Evolutionary conservation across 2,329 filamentous ascomycete genomes (phyloP), one percentile per base, ranked within the genome.

Genomic region (Berkeleyomyces rouxiae): DNA sequence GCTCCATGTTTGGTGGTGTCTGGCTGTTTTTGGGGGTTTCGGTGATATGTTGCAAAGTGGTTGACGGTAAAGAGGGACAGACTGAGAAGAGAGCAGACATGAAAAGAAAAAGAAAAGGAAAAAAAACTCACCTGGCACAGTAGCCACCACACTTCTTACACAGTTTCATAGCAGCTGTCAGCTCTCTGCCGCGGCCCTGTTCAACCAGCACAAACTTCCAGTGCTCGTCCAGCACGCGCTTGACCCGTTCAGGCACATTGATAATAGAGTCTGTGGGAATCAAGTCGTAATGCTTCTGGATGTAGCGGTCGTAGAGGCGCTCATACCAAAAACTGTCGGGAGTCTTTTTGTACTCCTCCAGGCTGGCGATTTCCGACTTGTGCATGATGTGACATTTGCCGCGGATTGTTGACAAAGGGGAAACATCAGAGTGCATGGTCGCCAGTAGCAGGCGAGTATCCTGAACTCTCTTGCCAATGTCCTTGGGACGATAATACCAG

Each of bases 371-470:
- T 72, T 97, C 90, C 66, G 85, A 87, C 68, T 88, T 85, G 77
- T 99, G 93, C 72, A 82, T 81, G 72, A 99, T 93, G 67, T 86
- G 83, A 74, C 92, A 97, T 76, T 95, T 96, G 68, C 93, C 93
- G 70, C 93, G 89, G 68, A 99, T 78, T 55, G 93, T 90, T 59
- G 90, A 90, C 69, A 99, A 79, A 64, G 93, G 93, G 72, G 90
- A 95, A 66, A 90, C 87, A 76, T 99, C 93, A 36, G 93, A 97
- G 74, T 99, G 93, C 93, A 99, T 99, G 39, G 93, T 96, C 66
- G 90, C 92, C 74, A 92, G 96, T 61, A 99, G 84, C 69, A 92
- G 79, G 66, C 93, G 87, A 65, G 88, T 92, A 77, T 99, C 93
- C 72, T 88, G 86, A 68, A 88, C 86, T 75, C 91, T 93, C 68